Percentiles rank a stretch among this genome's conserved stretches.
Conservation (phyloP, 2,329 filamentous ascomycete genomes). For the Trichoderma sp. region DNA sequence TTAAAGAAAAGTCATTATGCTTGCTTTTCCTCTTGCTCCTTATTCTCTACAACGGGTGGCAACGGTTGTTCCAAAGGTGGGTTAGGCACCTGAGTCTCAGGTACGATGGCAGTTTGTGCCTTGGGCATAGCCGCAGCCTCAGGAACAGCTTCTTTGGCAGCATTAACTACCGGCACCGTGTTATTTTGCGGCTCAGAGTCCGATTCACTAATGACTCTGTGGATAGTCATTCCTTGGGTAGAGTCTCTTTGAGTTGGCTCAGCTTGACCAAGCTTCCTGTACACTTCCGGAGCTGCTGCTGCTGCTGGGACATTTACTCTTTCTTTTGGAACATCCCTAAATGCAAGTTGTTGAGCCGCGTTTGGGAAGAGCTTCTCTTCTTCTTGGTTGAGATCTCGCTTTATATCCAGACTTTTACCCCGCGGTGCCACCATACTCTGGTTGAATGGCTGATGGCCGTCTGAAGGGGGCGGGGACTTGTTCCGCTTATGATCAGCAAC, state of each 20-base stretch:
- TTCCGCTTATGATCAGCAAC: conserved; percentile 58
- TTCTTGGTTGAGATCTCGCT: conserved; percentile 41
- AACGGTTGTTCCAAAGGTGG: conserved; percentile 25
- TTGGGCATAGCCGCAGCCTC: background rate
- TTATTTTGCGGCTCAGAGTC: background rate
- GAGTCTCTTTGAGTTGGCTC: conserved; percentile 10
- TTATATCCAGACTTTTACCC: conserved; percentile 55
- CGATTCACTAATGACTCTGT: conserved; percentile 11
- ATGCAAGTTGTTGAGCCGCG: conserved; percentile 7
- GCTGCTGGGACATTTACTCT: background rate
- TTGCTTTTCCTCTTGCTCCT: conserved; percentile 25
- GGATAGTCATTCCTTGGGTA: conserved; percentile 19
- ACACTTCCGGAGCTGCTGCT: background rate
- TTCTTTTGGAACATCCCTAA: conserved; percentile 1
- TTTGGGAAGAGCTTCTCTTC: conserved; percentile 20
- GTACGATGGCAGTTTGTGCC: background rate
- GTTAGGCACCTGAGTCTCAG: background rate
- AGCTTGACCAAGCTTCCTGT: conserved; percentile 13
- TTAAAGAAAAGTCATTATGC: background rate
- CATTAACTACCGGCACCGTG: background rate
- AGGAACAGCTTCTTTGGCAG: background rate
- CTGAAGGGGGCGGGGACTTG: conserved; percentile 57
- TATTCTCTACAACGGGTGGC: conserved; percentile 18
- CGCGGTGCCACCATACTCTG: conserved; percentile 42
- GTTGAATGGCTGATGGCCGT: conserved; percentile 36